phyloP scores from a whole-genome alignment of 1,139 yeast genomes.

The Dujonia santamariae region DNA sequence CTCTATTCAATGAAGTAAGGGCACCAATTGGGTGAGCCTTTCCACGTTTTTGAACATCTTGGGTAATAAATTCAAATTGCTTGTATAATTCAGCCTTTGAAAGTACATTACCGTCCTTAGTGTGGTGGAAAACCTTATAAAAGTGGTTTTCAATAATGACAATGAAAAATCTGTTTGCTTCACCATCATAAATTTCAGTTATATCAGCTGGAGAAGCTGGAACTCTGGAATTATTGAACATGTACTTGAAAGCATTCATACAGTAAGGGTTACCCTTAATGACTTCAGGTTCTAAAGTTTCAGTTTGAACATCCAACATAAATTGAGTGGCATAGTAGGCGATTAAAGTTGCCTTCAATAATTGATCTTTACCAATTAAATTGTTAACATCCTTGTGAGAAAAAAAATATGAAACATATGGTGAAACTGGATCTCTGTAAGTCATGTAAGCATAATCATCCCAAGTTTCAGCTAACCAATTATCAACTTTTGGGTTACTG shows the following conservation, averaged over 20 bases:
- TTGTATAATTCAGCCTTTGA: conserved; percentile 62
- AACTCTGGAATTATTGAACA: conserved; percentile 88
- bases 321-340: conserved; percentile 56
- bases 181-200: conserved; percentile 46
- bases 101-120: conserved; percentile 49
- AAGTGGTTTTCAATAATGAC: conserved; percentile 77
- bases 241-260: conserved; percentile 88
- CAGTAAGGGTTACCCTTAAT: conserved; percentile 82
- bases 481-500: conserved; percentile 52
- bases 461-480: conserved; percentile 95
- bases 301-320: conserved; percentile 52
- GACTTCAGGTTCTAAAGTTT: conserved; percentile 71
- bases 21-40: conserved; percentile 64
- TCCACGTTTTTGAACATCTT: conserved; percentile 41
- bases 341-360: conserved; percentile 68
- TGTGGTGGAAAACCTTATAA: conserved; percentile 74
- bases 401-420: conserved; percentile 89
- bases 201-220: conserved; percentile 63
- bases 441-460: conserved; percentile 90
- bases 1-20: conserved; percentile 83
- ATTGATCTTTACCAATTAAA: conserved; percentile 63
- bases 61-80: conserved; percentile 58
- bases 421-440: conserved; percentile 90
- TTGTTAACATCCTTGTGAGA: conserved; percentile 69
- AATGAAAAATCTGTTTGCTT: conserved; percentile 66